These are phyloP conservation scores for Diaporthe caulivora DNA, from an alignment of 2,329 filamentous ascomycete genomes.

Conservation along the genomic window DNA sequence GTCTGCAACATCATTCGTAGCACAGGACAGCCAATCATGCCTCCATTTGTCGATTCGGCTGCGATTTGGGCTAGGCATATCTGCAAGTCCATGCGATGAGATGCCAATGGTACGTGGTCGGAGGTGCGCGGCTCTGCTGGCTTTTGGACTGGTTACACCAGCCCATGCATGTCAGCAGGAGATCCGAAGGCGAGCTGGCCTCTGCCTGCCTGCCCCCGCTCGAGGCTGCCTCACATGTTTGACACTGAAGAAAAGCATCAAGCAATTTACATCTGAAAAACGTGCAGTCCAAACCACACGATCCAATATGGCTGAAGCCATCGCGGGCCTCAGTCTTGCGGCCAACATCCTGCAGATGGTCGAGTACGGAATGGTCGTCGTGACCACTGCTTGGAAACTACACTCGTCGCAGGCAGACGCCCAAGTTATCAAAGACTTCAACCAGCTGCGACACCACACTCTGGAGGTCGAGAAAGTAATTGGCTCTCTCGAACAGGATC, in stretches of 20 bases:
- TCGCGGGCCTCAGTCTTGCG: neutral
- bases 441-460: neutral
- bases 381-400: neutral
- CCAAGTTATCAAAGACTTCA: neutral
- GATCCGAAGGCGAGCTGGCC: no score
- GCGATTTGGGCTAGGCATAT: neutral
- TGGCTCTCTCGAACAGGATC: neutral
- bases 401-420: neutral
- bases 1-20: no score
- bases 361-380: neutral
- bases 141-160: neutral
- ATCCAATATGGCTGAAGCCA: neutral
- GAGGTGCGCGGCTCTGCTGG: neutral
- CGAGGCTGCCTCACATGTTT: neutral
- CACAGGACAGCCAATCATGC: no score
- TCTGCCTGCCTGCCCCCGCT: neutral
- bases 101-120: no score
- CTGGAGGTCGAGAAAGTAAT: neutral
- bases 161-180: no score
- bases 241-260: neutral
- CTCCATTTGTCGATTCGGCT: no score
- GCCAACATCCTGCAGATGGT: slow-evolving; percentile 9
- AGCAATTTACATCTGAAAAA: no score
- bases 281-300: neutral
- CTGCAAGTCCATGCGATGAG: neutral